These are phyloP conservation scores for Trichoderma pleuroti DNA, from an alignment of 2,329 filamentous ascomycete species.

Conservation along the genomic window DNA sequence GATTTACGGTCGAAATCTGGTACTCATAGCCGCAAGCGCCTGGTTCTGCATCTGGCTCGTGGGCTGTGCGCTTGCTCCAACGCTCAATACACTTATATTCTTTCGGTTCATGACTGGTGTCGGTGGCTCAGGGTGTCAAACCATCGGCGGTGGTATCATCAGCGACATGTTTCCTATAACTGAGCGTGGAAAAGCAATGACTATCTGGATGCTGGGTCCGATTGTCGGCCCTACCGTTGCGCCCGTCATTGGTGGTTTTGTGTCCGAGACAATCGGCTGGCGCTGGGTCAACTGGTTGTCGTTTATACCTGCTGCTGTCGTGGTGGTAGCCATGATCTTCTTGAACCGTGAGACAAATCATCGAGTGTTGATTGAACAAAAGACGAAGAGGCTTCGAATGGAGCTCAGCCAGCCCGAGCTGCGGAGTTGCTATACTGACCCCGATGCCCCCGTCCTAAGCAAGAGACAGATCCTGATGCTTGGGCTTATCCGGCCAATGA, in stretches of 20 bases:
- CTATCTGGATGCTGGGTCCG: constrained; percentile 54
- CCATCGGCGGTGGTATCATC: constrained; percentile 54
- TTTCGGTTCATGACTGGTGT: constrained; percentile 60
- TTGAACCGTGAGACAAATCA: constrained; percentile 3
- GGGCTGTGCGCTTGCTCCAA: constrained; percentile 59
- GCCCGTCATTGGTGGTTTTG: constrained; percentile 49
- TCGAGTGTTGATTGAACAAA: neutral
- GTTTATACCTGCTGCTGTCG: constrained; percentile 25
- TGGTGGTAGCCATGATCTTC: constrained; percentile 5
- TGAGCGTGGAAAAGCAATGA: constrained; percentile 47
- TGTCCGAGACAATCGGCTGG: constrained; percentile 49
- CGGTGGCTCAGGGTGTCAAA: constrained; percentile 52
- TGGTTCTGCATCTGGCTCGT: constrained; percentile 62
- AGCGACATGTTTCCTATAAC: constrained; percentile 50
- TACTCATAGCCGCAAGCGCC: constrained; percentile 55
- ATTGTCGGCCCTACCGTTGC: constrained; percentile 52
- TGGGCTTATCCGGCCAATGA: constrained; percentile 7
- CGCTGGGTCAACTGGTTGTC: constrained; percentile 46
- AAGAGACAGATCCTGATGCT: constrained; percentile 4
- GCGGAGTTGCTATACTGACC: neutral
- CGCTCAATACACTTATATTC: constrained; percentile 51
- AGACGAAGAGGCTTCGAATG: neutral
- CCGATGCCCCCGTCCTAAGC: neutral
- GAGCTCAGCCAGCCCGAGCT: neutral
- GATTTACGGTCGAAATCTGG: constrained; percentile 58